These are phyloP conservation scores for Leishmania lainsoni DNA, from an alignment of 208 protist genomes.

Conservation along the genomic window DNA sequence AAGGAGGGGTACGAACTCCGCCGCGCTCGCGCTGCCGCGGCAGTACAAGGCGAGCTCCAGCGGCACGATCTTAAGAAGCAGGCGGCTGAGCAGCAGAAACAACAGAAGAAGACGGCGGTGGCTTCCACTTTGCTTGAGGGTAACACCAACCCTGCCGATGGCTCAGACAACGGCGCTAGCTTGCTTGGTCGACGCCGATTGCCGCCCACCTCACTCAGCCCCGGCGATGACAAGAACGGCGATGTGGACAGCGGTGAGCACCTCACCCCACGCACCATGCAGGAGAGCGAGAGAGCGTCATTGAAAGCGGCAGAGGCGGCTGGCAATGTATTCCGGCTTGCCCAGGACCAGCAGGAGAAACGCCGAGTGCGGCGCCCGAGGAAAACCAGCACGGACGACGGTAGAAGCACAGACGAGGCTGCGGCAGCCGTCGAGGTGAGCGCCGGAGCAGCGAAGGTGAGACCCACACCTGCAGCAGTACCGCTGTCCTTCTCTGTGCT, in stretches of 20 bases:
- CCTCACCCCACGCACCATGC: slow-evolving; percentile 18
- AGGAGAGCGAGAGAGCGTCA: slow-evolving; percentile 19
- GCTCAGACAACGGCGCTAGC: not conserved
- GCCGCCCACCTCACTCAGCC: not conserved
- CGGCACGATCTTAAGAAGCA: slow-evolving; percentile 19
- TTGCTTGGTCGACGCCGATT: not conserved
- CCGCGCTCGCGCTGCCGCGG: slow-evolving; percentile 22
- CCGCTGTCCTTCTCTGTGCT: not conserved
- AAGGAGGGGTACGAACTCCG: slow-evolving; percentile 56
- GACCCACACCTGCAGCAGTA: not conserved
- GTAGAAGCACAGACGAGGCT: not conserved
- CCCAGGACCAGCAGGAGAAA: slow-evolving; percentile 32
- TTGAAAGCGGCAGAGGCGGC: slow-evolving; percentile 16
- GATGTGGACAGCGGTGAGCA: slow-evolving; percentile 9
- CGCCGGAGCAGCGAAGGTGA: not conserved
- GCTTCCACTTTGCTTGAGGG: not conserved
- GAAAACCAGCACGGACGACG: slow-evolving; percentile 1
- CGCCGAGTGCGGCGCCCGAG: slow-evolving; percentile 18
- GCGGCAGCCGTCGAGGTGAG: not conserved
- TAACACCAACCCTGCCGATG: not conserved
- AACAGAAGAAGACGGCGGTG: not conserved
- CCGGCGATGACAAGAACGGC: not conserved
- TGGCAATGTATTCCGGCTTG: slow-evolving; percentile 28
- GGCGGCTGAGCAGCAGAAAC: not conserved
- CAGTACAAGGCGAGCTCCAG: slow-evolving; percentile 30